These are phyloP conservation scores for Chenopodium suecicum DNA, from an alignment of 148 eudicot genomes.

Conservation along the genomic window DNA sequence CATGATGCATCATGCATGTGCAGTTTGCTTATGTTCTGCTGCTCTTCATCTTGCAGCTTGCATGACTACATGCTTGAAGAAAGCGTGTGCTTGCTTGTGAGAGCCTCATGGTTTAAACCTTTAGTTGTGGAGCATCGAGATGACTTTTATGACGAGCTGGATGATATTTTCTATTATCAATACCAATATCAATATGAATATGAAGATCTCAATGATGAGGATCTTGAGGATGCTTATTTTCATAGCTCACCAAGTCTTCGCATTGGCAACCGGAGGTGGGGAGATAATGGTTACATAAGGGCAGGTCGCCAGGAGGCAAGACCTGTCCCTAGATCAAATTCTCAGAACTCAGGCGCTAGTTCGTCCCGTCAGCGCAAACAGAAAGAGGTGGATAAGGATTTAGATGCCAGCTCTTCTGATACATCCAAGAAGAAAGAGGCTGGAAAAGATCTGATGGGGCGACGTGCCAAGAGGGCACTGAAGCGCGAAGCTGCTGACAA, in stretches of 20 bases:
- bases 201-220: slow-evolving; percentile 49
- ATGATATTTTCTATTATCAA: slow-evolving; percentile 38
- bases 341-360: slow-evolving; percentile 44
- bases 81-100: slow-evolving; percentile 75
- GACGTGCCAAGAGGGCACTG: slow-evolving; percentile 82
- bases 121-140: slow-evolving; percentile 50
- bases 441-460: slow-evolving; percentile 53
- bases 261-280: slow-evolving; percentile 85
- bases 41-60: slow-evolving; percentile 50
- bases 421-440: slow-evolving; percentile 63
- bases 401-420: slow-evolving; percentile 42
- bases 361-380: slow-evolving; percentile 67
- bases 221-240: slow-evolving; percentile 55
- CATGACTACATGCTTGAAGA: slow-evolving; percentile 80
- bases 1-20: neutral
- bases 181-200: slow-evolving; percentile 45
- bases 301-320: slow-evolving; percentile 84
- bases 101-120: slow-evolving; percentile 87
- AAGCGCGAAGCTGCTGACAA: slow-evolving; percentile 93
- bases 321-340: slow-evolving; percentile 44
- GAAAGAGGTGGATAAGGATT: slow-evolving; percentile 49
- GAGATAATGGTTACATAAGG: slow-evolving; percentile 73
- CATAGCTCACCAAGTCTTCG: slow-evolving; percentile 50
- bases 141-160: slow-evolving; percentile 48
- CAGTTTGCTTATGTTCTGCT: slow-evolving; percentile 1